phyloP scores from a whole-genome alignment of 1,284 basidiomycete species.

The Ganoderma sinense region DNA sequence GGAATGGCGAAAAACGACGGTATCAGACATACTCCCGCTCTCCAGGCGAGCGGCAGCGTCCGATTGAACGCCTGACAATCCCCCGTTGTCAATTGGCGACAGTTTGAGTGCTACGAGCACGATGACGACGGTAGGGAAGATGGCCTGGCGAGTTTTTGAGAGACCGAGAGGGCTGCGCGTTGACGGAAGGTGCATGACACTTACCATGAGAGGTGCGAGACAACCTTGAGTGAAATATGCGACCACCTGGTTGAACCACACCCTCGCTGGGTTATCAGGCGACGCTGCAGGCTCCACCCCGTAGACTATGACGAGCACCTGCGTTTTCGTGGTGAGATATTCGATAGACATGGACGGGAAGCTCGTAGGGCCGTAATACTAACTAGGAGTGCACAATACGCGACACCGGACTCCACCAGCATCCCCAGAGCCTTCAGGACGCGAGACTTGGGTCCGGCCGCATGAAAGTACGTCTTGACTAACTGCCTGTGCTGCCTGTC shows the following conservation, averaged over 20 bases:
- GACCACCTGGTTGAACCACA: not conserved
- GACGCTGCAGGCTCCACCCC: not conserved
- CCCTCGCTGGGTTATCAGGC: not conserved
- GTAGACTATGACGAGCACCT: not conserved
- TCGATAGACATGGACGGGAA: not conserved
- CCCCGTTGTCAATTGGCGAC: not conserved
- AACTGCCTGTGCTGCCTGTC: not conserved
- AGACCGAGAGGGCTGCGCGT: not conserved
- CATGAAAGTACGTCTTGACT: not conserved
- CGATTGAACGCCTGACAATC: not conserved
- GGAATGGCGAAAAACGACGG: not conserved
- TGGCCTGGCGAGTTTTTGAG: not conserved
- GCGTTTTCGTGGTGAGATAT: not conserved
- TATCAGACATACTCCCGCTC: not conserved
- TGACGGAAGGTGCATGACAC: not conserved
- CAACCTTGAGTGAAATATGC: not conserved
- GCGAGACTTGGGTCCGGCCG: not conserved
- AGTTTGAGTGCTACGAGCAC: slow-evolving; percentile 7
- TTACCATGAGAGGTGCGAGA: not conserved
- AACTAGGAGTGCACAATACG: not conserved
- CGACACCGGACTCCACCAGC: not conserved
- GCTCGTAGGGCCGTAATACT: not conserved
- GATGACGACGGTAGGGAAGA: not conserved
- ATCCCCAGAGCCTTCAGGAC: not conserved
- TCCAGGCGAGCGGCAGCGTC: not conserved